Evolutionary conservation across 441 rosid species (phyloP), one percentile per base, ranked within the genome.

Genomic region (Mallotus repandus): DNA sequence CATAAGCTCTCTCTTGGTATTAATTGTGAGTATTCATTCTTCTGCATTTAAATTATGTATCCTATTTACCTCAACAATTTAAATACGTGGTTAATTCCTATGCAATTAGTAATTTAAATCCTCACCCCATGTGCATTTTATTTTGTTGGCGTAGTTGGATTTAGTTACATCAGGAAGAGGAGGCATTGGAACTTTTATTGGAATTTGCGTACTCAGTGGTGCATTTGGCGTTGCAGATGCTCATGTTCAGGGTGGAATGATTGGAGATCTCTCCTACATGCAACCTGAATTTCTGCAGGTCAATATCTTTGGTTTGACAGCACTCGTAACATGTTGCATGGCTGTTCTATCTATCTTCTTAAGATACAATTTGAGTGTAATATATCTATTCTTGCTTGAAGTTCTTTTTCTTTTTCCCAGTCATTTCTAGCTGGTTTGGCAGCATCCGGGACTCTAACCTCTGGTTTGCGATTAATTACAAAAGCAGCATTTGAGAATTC

Each of bases 191-290:
- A 75, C 88, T 29, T 93, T 84, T 67, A 73, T 92, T 9, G 85
- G 90, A 10, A 79, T 91, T 71, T 91, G 93, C 66, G 78, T 35
- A 9, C 22, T 88, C 25, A 80, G 85, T n/a, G 87, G 82, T 32
- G 81, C 77, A 58, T 88, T 91, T 77, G 95, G 93, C 70, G 71
- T 88, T 70, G 95, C 91, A 16, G 92, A 91, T 86, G 93, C 88
- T 77, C 81, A 83, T 67, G 91, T 88, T 14, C 89, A 89, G 78
- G 95, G 97, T 63, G 97, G 93, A 58, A 87, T 91, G 91, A 66
- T 88, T 15, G 97, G 93, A 76, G 95, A 92, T 69, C 88, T 89
- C 66, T 89, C 90, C 41, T 82, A 76, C 75, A 91, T 89, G 97
- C 70, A 5, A 12, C 83, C 89, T 7, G 83, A 79, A 60, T 82